phyloP scores from a whole-genome alignment of 1,284 basidiomycete species.

The Cystobasidiaceae sp. region DNA sequence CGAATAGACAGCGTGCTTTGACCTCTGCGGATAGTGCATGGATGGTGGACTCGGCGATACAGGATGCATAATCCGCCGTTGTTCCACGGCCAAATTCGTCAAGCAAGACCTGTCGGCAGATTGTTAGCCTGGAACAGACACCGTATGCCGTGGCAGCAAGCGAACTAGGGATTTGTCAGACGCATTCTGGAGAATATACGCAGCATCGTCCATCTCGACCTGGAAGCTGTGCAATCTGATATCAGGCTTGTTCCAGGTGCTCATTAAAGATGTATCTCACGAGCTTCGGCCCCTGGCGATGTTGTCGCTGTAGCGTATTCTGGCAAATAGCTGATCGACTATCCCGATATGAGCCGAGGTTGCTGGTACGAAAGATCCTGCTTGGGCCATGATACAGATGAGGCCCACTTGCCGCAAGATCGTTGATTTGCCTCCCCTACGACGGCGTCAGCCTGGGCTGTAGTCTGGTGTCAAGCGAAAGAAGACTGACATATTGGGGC shows the following conservation, averaged over 20 bases:
- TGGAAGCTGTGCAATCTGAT: slow-evolving; percentile 37
- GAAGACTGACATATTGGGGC: slow-evolving; percentile 82
- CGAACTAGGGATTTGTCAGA: slow-evolving; percentile 71
- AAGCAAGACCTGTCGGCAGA: slow-evolving; percentile 78
- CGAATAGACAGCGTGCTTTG: slow-evolving; percentile 77
- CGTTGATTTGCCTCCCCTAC: slow-evolving; percentile 67
- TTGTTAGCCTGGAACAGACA: background rate
- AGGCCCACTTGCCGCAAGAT: slow-evolving; percentile 86
- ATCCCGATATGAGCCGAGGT: slow-evolving; percentile 70
- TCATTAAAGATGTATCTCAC: slow-evolving; percentile 54
- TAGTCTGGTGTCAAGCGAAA: no score
- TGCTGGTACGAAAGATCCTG: slow-evolving; percentile 89
- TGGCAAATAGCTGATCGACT: slow-evolving; percentile 84
- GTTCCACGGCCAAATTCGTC: slow-evolving; percentile 96
- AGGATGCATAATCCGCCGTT: slow-evolving; percentile 81
- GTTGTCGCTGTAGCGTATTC: slow-evolving; percentile 95
- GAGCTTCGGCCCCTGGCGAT: slow-evolving; percentile 77
- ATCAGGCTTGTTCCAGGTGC: slow-evolving; percentile 24
- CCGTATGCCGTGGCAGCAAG: slow-evolving; percentile 32
- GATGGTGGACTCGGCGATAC: slow-evolving; percentile 86
- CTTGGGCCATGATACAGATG: slow-evolving; percentile 84
- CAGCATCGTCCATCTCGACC: slow-evolving; percentile 51
- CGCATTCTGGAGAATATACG: slow-evolving; percentile 62
- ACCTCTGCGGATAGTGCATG: slow-evolving; percentile 73
- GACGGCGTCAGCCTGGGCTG: background rate